Conservation (phyloP, 495 filamentous ascomycete genomes). For the Aspergillus ostianus region DNA sequence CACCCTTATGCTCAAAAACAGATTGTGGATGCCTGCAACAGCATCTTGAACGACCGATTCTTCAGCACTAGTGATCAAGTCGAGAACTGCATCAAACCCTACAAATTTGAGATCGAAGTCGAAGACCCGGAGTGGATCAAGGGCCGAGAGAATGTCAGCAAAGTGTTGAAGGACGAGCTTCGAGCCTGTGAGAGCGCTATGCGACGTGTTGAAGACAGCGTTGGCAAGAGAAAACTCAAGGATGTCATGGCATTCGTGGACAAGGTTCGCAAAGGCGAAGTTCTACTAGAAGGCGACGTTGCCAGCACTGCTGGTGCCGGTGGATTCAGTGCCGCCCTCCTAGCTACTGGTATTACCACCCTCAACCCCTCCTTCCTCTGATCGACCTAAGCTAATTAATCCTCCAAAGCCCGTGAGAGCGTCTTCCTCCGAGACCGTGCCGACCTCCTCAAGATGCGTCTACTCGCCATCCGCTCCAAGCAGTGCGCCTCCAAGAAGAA, state of each 20-base stretch:
- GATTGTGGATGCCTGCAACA: slow-evolving; percentile 82
- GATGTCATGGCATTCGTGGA: slow-evolving; percentile 94
- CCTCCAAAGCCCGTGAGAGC: slow-evolving; percentile 73
- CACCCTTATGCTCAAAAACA: slow-evolving; percentile 91
- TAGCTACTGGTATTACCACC: slow-evolving; percentile 64
- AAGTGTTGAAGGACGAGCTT: slow-evolving; percentile 79
- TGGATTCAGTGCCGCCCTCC: slow-evolving; percentile 80
- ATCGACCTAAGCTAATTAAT: slow-evolving; percentile 17
- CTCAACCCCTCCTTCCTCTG: neutral
- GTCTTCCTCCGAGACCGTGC: slow-evolving; percentile 89
- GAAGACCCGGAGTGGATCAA: slow-evolving; percentile 84
- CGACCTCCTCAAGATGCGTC: slow-evolving; percentile 84
- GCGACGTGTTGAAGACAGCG: slow-evolving; percentile 66
- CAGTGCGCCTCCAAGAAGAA: slow-evolving; percentile 80
- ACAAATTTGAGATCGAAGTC: slow-evolving; percentile 95
- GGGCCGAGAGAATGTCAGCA: slow-evolving; percentile 74
- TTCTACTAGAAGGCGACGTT: slow-evolving; percentile 78
- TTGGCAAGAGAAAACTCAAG: slow-evolving; percentile 78
- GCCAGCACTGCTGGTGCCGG: slow-evolving; percentile 69
- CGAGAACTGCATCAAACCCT: slow-evolving; percentile 99
- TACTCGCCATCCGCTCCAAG: slow-evolving; percentile 79
- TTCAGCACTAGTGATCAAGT: slow-evolving; percentile 97
- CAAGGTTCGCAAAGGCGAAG: slow-evolving; percentile 76
- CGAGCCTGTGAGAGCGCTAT: slow-evolving; percentile 75
- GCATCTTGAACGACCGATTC: slow-evolving; percentile 88